phyloP scores from a whole-genome alignment of 495 filamentous ascomycete species.

The Sabuloglossum arenarium region DNA sequence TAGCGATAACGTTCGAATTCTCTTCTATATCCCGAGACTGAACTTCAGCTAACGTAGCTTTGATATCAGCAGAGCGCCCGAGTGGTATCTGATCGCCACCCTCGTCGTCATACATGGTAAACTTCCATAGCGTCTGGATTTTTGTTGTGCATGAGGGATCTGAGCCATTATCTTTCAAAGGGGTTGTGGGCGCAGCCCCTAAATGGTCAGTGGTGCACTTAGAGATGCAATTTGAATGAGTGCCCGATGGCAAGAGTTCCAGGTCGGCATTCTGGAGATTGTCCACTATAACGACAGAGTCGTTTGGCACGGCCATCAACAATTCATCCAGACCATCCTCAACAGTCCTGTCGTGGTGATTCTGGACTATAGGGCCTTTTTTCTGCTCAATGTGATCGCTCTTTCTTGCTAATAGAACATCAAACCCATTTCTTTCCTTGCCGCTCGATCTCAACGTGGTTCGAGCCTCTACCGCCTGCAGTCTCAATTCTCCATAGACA shows the following conservation, averaged over 20 bases:
- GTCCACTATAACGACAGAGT: background rate
- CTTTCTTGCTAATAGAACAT: conserved; percentile 13
- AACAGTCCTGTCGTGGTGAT: background rate
- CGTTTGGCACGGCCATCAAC: background rate
- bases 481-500: conserved; percentile 2
- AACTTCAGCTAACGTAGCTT: background rate
- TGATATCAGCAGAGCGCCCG: background rate
- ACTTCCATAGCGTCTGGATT: background rate
- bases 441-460: background rate
- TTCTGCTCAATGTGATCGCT: background rate
- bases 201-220: background rate
- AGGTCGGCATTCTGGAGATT: background rate
- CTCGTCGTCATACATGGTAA: conserved; percentile 7
- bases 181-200: background rate
- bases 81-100: background rate
- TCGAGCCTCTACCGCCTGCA: background rate
- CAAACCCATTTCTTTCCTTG: conserved; percentile 10
- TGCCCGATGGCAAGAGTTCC: background rate
- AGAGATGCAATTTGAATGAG: too few species aligned
- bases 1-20: conserved; percentile 14
- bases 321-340: background rate
- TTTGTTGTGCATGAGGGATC: background rate
- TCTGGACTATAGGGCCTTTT: background rate
- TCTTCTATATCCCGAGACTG: background rate
- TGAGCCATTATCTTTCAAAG: too few species aligned